These are phyloP conservation scores for Lipomyces lipofer DNA, from an alignment of 805 yeast genomes.

Conservation along the genomic window DNA sequence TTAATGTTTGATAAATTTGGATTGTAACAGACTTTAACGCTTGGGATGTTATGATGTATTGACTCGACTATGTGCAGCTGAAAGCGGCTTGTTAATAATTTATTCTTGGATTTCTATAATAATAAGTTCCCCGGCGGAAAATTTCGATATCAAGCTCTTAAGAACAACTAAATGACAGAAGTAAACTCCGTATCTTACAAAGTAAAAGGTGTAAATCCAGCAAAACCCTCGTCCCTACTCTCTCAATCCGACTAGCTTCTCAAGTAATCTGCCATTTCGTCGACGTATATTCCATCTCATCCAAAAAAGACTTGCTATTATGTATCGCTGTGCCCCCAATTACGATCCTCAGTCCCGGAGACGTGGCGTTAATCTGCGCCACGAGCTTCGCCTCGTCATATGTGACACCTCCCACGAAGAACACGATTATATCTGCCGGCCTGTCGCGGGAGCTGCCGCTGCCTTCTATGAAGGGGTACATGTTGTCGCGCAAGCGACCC, in stretches of 20 bases:
- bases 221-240: too few species aligned
- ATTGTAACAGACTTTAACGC: too few species aligned
- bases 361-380: slow-evolving; percentile 61
- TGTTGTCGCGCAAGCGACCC: slow-evolving; percentile 44
- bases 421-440: slow-evolving; percentile 43
- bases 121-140: too few species aligned
- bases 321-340: slow-evolving; percentile 78
- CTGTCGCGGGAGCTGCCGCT: slow-evolving; percentile 38
- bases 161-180: neutral
- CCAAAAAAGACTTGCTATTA: slow-evolving; percentile 48
- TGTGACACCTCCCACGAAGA: slow-evolving; percentile 80
- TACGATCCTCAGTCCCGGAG: slow-evolving; percentile 60
- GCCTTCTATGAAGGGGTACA: slow-evolving; percentile 50
- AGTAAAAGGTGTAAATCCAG: neutral
- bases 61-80: too few species aligned
- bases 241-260: too few species aligned
- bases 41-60: too few species aligned
- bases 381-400: slow-evolving; percentile 88
- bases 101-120: too few species aligned
- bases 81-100: too few species aligned
- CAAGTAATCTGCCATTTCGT: slow-evolving; percentile 43
- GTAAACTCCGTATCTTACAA: neutral
- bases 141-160: too few species aligned
- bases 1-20: too few species aligned
- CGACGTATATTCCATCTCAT: slow-evolving; percentile 43